Conservation (phyloP, 2,329 filamentous ascomycete species). For the Neonectria punicea region DNA sequence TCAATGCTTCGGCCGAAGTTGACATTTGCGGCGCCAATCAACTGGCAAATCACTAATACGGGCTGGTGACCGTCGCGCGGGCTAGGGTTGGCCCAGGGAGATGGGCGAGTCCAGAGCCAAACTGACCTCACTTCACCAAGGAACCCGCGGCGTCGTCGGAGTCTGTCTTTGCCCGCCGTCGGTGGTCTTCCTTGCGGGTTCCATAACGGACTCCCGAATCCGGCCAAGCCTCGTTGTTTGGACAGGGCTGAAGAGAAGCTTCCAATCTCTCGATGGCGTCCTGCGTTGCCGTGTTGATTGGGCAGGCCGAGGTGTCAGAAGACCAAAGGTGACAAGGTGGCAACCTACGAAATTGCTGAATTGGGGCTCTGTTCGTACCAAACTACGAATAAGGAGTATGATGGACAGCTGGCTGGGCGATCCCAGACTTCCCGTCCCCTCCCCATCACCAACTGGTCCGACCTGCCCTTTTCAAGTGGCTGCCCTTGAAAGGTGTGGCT, state of each 20-base stretch:
- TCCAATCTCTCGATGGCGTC: slow-evolving; percentile 24
- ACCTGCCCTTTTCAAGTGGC: slow-evolving; percentile 31
- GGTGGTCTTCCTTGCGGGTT: slow-evolving; percentile 7
- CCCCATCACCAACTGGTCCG: slow-evolving; percentile 10
- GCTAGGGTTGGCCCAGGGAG: slow-evolving; percentile 6
- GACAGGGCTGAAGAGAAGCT: slow-evolving; percentile 28
- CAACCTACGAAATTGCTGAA: slow-evolving; percentile 8
- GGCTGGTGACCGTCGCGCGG: slow-evolving; percentile 1
- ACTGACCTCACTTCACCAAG: slow-evolving; percentile 5
- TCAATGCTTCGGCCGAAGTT: slow-evolving; percentile 29
- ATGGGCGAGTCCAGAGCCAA: slow-evolving; percentile 7
- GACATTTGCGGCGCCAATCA: slow-evolving; percentile 25
- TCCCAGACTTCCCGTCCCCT: background rate
- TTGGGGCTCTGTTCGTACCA: background rate
- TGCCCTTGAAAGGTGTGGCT: slow-evolving; percentile 25
- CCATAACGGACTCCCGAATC: slow-evolving; percentile 21
- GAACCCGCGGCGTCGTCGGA: background rate
- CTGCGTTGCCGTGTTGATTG: slow-evolving; percentile 24
- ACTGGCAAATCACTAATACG: slow-evolving; percentile 29
- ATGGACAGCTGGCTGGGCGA: background rate
- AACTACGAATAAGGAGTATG: background rate
- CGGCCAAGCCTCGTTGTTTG: slow-evolving; percentile 22
- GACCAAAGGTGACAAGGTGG: slow-evolving; percentile 13
- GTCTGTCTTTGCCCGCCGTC: slow-evolving; percentile 4
- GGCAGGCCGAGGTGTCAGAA: slow-evolving; percentile 10